phyloP scores from a whole-genome alignment of 768 basidiomycete genomes.

The Lactarius evosmus region DNA sequence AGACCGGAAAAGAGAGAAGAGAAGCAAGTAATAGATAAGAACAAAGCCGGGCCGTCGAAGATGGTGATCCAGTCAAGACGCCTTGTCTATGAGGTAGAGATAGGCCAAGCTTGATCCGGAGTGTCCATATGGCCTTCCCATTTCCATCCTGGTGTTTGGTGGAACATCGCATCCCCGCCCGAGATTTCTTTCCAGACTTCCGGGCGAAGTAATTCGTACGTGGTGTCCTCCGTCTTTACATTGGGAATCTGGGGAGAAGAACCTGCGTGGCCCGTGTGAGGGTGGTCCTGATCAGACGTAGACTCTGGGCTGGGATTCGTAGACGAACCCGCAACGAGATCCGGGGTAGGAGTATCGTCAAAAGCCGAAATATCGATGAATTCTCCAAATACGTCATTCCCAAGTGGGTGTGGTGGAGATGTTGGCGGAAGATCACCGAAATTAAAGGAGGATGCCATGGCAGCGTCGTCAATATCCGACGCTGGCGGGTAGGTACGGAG shows the following conservation, averaged over 20 bases:
- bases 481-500: conserved; percentile 50
- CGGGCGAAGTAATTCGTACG: conserved; percentile 48
- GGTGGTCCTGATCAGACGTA: conserved; percentile 54
- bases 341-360: conserved; percentile 64
- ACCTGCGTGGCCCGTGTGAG: conserved; percentile 39
- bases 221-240: conserved; percentile 48
- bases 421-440: conserved; percentile 34
- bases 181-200: conserved; percentile 68
- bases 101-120: conserved; percentile 70
- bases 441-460: conserved; percentile 28
- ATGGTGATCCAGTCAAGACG: conserved; percentile 7
- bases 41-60: conserved; percentile 29
- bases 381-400: conserved; percentile 52
- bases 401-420: conserved; percentile 29
- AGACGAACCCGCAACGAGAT: conserved; percentile 65
- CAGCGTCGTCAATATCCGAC: conserved; percentile 42
- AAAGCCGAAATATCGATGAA: conserved; percentile 69
- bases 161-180: conserved; percentile 71
- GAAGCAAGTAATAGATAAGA: conserved; percentile 25
- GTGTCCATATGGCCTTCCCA: conserved; percentile 68
- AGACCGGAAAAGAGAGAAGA: conserved; percentile 16
- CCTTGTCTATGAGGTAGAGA: conserved; percentile 52
- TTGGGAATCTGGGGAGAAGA: conserved; percentile 42
- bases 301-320: conserved; percentile 78
- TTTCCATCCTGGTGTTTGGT: conserved; percentile 58